These are phyloP conservation scores for Dioszegia hungarica DNA, from an alignment of 768 basidiomycete genomes.

Conservation along the genomic window DNA sequence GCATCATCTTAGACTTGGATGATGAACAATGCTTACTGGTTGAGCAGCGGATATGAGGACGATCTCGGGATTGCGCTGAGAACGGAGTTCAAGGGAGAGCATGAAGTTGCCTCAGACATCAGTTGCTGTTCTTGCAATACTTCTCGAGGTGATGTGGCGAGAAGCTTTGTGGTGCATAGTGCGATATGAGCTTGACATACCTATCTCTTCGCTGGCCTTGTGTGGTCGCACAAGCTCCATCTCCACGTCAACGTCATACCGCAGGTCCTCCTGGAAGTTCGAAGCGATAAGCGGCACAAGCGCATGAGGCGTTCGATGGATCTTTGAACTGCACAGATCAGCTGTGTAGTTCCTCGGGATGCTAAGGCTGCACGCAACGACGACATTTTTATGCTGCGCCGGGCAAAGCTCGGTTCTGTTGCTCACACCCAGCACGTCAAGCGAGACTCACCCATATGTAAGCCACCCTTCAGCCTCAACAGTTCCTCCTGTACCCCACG, in stretches of 20 bases:
- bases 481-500: constrained; percentile 35
- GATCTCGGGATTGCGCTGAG: constrained; percentile 16
- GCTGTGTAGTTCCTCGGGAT: neutral
- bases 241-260: constrained; percentile 47
- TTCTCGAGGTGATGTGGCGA: too few species aligned
- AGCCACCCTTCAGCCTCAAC: constrained; percentile 48
- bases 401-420: too few species aligned
- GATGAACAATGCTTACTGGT: constrained; percentile 23
- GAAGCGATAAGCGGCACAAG: constrained; percentile 28
- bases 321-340: constrained; percentile 30
- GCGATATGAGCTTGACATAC: too few species aligned
- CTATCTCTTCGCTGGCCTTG: constrained; percentile 27
- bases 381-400: too few species aligned
- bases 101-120: constrained; percentile 44
- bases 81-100: constrained; percentile 40
- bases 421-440: too few species aligned
- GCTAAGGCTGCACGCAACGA: neutral
- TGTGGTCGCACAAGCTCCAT: constrained; percentile 45
- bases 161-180: too few species aligned
- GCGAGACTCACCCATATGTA: constrained; percentile 40
- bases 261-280: constrained; percentile 37
- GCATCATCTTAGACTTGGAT: too few species aligned
- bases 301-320: constrained; percentile 36
- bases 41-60: constrained; percentile 30
- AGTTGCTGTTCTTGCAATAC: neutral